Evolutionary conservation across 208 protist species (phyloP).

Genomic region (Wallacemonas collosoma): DNA sequence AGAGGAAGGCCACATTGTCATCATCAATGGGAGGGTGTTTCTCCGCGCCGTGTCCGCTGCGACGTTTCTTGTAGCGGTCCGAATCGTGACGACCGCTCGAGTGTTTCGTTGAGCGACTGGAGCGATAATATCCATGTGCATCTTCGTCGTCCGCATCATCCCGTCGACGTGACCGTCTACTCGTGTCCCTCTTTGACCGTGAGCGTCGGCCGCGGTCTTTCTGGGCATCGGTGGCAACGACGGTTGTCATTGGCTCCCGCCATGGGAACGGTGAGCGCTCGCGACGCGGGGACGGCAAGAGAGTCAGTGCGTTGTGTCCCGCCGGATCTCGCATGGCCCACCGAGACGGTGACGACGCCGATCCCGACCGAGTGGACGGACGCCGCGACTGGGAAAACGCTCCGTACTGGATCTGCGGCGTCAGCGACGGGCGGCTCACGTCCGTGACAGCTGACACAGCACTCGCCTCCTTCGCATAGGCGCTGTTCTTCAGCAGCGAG

Average conservation of each 20-base stretch:
- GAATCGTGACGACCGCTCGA: not conserved
- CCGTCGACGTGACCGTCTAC: not conserved
- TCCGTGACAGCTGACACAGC: not conserved
- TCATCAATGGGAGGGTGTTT: not conserved
- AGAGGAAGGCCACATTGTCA: constrained; percentile 26
- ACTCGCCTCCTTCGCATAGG: too few relatives aligned
- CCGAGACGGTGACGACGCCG: not conserved
- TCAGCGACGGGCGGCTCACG: not conserved
- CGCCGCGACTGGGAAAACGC: not conserved
- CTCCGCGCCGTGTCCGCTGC: not conserved
- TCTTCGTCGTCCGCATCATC: not conserved
- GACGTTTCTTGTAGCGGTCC: not conserved
- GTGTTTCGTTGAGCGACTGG: not conserved
- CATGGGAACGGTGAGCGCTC: not conserved
- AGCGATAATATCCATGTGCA: not conserved
- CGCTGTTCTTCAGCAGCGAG: not conserved
- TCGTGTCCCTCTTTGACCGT: not conserved
- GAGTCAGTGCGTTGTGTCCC: not conserved
- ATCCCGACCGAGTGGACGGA: not conserved
- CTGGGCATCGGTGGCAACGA: too few relatives aligned
- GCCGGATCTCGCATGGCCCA: not conserved
- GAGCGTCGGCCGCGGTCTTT: too few relatives aligned
- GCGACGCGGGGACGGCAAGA: not conserved
- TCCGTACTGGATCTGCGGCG: constrained; percentile 8
- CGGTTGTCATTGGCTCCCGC: not conserved